A percentile compares a stretch with the other conserved stretches of the same genome.
Evolutionary conservation across 2,329 filamentous ascomycete species (phyloP).

Genomic region (Fusarium sp.): DNA sequence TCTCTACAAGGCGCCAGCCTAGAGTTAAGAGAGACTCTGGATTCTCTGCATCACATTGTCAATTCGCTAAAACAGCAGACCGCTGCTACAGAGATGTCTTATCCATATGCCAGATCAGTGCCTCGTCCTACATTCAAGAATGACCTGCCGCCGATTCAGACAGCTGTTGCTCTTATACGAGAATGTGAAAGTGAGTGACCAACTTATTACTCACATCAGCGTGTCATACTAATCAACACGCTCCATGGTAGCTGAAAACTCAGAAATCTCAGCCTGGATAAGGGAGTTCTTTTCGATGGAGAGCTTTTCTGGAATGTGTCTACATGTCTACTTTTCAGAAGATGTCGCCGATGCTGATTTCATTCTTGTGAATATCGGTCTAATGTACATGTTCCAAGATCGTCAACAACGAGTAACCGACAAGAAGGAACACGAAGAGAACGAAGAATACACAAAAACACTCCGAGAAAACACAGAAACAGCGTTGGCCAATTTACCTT

Average conservation of each 20-base stretch:
- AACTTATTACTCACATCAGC: neutral
- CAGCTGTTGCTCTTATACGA: conserved; percentile 37
- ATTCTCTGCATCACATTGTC: conserved; percentile 50
- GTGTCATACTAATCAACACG: neutral
- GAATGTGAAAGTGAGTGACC: conserved; percentile 37
- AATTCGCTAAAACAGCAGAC: conserved; percentile 44
- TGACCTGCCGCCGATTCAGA: conserved; percentile 44
- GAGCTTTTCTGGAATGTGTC: conserved; percentile 49
- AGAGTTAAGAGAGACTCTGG: conserved; percentile 52
- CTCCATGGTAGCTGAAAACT: conserved; percentile 31
- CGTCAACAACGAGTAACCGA: conserved; percentile 17
- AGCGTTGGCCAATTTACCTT: conserved; percentile 47
- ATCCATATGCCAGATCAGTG: conserved; percentile 36
- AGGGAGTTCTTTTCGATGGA: conserved; percentile 48
- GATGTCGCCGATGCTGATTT: conserved; percentile 50
- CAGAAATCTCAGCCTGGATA: conserved; percentile 46
- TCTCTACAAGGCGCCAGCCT: conserved; percentile 46
- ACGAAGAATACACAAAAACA: conserved; percentile 37
- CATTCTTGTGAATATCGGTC: conserved; percentile 51
- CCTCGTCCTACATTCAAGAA: conserved; percentile 39
- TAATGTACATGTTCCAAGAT: conserved; percentile 49
- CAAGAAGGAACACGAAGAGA: conserved; percentile 44
- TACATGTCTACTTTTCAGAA: conserved; percentile 51
- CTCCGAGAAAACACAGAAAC: conserved; percentile 51
- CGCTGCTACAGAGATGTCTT: conserved; percentile 41